These are phyloP conservation scores for Aspergillus nidulans DNA, from an alignment of 495 filamentous ascomycete species.

Conservation along the genomic window DNA sequence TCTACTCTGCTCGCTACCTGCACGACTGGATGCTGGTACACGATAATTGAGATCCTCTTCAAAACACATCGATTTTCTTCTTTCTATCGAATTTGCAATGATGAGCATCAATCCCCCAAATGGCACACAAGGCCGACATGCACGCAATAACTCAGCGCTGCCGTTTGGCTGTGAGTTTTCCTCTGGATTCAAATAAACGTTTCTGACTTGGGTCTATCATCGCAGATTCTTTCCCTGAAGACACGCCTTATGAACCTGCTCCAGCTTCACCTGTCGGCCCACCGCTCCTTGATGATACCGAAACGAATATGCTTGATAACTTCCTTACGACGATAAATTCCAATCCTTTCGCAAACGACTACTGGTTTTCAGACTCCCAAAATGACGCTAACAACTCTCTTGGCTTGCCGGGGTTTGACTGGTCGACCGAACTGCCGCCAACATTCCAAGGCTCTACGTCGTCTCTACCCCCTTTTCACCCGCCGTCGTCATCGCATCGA, in stretches of 20 bases:
- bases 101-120: constrained; percentile 32
- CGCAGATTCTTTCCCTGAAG: constrained; percentile 43
- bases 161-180: constrained; percentile 58
- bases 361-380: constrained; percentile 38
- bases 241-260: constrained; percentile 52
- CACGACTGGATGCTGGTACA: constrained; percentile 21
- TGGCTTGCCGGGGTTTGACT: constrained; percentile 43
- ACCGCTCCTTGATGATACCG: constrained; percentile 57
- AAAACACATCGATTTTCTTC: neutral
- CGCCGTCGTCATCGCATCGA: constrained; percentile 35
- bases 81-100: constrained; percentile 3
- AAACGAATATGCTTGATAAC: constrained; percentile 55
- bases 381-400: constrained; percentile 46
- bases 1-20: constrained; percentile 23
- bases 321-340: constrained; percentile 60
- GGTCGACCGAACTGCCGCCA: constrained; percentile 54
- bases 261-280: constrained; percentile 56
- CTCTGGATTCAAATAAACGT: neutral
- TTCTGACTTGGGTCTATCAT: constrained; percentile 19
- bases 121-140: constrained; percentile 25
- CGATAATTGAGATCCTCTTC: neutral
- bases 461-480: constrained; percentile 56
- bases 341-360: constrained; percentile 48
- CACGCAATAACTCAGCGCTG: constrained; percentile 31
- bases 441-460: constrained; percentile 58